Conservation (phyloP, 1,284 basidiomycete species). For the Rhodotorula sp. region DNA sequence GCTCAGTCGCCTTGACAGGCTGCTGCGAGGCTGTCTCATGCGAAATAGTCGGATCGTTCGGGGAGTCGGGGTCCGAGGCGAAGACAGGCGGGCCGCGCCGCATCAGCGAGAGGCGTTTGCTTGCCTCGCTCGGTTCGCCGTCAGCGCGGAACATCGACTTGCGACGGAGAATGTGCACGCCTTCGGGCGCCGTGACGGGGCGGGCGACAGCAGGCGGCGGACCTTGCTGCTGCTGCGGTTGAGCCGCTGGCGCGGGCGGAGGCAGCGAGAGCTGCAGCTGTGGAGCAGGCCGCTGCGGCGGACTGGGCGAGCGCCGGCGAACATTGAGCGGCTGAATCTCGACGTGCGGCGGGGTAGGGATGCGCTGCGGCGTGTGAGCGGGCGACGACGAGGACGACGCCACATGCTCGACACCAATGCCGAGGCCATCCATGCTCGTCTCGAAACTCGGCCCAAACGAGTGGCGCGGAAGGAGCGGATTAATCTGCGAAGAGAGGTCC, state of each 20-base stretch:
- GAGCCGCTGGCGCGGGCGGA: background rate
- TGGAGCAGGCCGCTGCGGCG: background rate
- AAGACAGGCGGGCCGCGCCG: slow-evolving; percentile 9
- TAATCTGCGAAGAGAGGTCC: background rate
- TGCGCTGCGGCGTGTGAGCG: background rate
- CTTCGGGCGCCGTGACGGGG: background rate
- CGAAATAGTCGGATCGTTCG: slow-evolving; percentile 5
- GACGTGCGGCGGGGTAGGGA: slow-evolving; percentile 6
- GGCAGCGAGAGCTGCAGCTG: background rate
- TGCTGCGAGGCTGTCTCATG: background rate
- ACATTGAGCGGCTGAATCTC: background rate
- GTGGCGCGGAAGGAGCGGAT: slow-evolving; percentile 4
- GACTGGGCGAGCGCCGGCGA: background rate
- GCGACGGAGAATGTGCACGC: background rate
- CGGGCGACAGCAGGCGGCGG: background rate
- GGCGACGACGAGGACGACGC: background rate
- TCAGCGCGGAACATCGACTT: background rate
- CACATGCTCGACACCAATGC: slow-evolving; percentile 7
- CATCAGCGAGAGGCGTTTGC: slow-evolving; percentile 13
- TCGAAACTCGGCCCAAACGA: slow-evolving; percentile 5
- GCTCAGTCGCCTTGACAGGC: too few relatives aligned
- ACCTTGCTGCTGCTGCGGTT: background rate
- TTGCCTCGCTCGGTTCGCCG: slow-evolving; percentile 9
- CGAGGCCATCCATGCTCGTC: slow-evolving; percentile 8
- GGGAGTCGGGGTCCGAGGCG: background rate